Conservation (phyloP, 2,329 filamentous ascomycete species). For the Fusarium solani-melongenae region DNA sequence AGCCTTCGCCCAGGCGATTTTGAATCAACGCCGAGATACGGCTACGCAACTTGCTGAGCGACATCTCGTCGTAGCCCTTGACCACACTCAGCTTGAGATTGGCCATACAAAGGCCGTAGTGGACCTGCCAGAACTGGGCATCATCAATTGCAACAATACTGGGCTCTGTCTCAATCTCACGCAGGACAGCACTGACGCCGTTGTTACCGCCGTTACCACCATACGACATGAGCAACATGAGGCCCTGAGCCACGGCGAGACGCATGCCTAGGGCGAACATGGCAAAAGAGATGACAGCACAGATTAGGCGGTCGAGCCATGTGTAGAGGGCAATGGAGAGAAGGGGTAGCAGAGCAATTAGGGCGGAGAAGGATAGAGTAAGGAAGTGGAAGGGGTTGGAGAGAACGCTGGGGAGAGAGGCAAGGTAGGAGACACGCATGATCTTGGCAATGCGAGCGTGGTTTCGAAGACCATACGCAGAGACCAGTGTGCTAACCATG, state of each 20-base stretch:
- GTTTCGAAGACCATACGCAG: conserved; percentile 87
- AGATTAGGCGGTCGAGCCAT: conserved; percentile 86
- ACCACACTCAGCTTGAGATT: conserved; percentile 84
- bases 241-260: conserved; percentile 85
- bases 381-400: conserved; percentile 96
- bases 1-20: conserved; percentile 87
- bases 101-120: conserved; percentile 96
- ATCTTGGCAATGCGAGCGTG: conserved; percentile 92
- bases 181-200: conserved; percentile 78
- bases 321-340: conserved; percentile 83
- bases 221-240: conserved; percentile 97
- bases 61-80: conserved; percentile 74
- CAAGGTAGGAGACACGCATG: conserved; percentile 86
- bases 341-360: conserved; percentile 84
- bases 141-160: conserved; percentile 83
- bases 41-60: conserved; percentile 77
- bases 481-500: conserved; percentile 84
- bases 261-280: conserved; percentile 92
- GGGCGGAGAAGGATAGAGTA: conserved; percentile 84
- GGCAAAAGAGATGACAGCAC: conserved; percentile 80
- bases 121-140: conserved; percentile 97
- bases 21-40: conserved; percentile 82
- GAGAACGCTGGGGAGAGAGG: conserved; percentile 84
- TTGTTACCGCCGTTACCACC: conserved; percentile 51
- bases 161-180: conserved; percentile 85